Evolutionary conservation across 2,329 filamentous ascomycete genomes (phyloP).

Genomic region (Simplicillium sp.): DNA sequence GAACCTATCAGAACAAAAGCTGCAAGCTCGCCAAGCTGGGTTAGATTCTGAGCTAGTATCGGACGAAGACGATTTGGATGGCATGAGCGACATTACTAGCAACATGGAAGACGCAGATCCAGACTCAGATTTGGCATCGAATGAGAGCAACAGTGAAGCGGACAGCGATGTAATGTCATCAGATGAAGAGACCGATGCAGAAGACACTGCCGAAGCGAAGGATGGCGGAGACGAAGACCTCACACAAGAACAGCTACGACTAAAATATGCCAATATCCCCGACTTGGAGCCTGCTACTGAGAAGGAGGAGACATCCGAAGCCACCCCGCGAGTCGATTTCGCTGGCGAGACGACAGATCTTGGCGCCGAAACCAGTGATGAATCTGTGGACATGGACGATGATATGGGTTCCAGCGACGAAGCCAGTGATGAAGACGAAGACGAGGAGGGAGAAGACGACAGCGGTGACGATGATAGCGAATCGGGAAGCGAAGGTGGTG

Average conservation of each 20-base stretch:
- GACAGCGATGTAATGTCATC: slow-evolving; percentile 49
- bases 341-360: slow-evolving; percentile 17
- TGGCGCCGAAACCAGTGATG: slow-evolving; percentile 47
- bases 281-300: slow-evolving; percentile 25
- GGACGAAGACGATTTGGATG: slow-evolving; percentile 35
- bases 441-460: slow-evolving; percentile 29
- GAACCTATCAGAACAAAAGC: slow-evolving; percentile 59
- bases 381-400: slow-evolving; percentile 61
- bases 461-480: slow-evolving; percentile 29
- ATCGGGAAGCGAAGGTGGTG: slow-evolving; percentile 35
- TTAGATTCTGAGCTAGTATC: slow-evolving; percentile 42
- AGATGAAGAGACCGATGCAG: slow-evolving; percentile 37
- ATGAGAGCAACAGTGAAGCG: slow-evolving; percentile 24
- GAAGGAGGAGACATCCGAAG: slow-evolving; percentile 13
- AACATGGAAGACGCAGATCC: slow-evolving; percentile 24
- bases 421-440: slow-evolving; percentile 29
- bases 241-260: slow-evolving; percentile 57
- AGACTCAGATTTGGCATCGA: slow-evolving; percentile 22
- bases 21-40: slow-evolving; percentile 49
- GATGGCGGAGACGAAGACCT: slow-evolving; percentile 52
- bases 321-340: slow-evolving; percentile 13
- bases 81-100: slow-evolving; percentile 36
- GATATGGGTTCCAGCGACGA: slow-evolving; percentile 52
- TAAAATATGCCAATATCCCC: slow-evolving; percentile 60
- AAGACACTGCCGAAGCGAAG: slow-evolving; percentile 42